Evolutionary conservation across 495 filamentous ascomycete species (phyloP).

Genomic region (Terfezia claveryi): DNA sequence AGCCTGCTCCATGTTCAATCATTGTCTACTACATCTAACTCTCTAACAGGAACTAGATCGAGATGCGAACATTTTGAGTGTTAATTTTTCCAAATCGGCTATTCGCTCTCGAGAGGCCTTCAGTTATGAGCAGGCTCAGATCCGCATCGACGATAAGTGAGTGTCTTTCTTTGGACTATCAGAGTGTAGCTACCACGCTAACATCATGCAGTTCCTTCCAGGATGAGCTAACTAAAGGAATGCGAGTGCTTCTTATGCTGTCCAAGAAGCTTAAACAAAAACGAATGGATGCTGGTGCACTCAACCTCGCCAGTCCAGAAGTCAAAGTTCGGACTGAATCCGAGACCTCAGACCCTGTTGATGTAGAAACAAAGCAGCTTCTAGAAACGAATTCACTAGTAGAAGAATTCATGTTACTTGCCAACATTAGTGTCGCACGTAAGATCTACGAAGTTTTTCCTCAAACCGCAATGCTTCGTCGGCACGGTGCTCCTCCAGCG

Average conservation of each 20-base stretch:
- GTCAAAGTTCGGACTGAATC: conserved; percentile 83
- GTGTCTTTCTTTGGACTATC: neutral
- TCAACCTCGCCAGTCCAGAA: conserved; percentile 89
- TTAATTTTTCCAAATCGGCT: conserved; percentile 74
- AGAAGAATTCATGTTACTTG: conserved; percentile 97
- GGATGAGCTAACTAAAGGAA: conserved; percentile 74
- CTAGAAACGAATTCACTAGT: conserved; percentile 95
- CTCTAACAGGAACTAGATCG: conserved; percentile 41
- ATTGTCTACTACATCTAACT: too few relatives aligned
- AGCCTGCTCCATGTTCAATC: too few relatives aligned
- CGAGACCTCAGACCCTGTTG: conserved; percentile 86
- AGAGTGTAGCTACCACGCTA: neutral
- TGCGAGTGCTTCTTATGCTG: conserved; percentile 66
- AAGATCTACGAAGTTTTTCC: conserved; percentile 80
- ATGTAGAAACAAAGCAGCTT: conserved; percentile 81
- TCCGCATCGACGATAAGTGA: conserved; percentile 70
- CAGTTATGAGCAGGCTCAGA: conserved; percentile 87
- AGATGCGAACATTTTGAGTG: conserved; percentile 43
- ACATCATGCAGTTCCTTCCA: conserved; percentile 25
- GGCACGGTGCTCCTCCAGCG: conserved; percentile 73
- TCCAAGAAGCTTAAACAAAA: conserved; percentile 90
- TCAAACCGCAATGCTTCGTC: conserved; percentile 78
- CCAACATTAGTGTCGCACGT: conserved; percentile 78
- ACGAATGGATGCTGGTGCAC: conserved; percentile 82
- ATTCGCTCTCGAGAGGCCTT: conserved; percentile 97